Percentiles rank a stretch among this genome's conserved stretches.
Evolutionary conservation across 306 rosid species (phyloP).

Genomic region (Betula pendula): DNA sequence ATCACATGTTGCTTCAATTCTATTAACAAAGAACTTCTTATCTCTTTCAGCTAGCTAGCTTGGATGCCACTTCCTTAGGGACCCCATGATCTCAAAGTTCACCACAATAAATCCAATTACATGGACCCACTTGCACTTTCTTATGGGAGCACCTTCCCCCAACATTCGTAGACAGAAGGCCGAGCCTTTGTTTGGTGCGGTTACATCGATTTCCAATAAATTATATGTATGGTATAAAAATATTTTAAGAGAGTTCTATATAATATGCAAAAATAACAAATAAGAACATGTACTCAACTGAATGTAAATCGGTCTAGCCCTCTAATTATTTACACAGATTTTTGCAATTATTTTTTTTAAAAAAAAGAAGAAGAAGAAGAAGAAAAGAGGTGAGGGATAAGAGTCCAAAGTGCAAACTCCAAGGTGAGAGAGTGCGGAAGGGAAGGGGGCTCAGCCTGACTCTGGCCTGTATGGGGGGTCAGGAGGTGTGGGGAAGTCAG

Average conservation of each 20-base stretch:
- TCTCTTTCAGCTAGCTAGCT: constrained; percentile 28
- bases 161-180: too few species aligned
- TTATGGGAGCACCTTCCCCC: not conserved
- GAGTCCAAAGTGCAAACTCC: constrained; percentile 30
- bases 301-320: too few species aligned
- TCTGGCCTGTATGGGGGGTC: too few species aligned
- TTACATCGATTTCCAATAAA: too few species aligned
- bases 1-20: constrained; percentile 49
- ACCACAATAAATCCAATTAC: not conserved
- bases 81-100: constrained; percentile 7
- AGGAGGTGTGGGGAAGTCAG: constrained; percentile 35
- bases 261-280: too few species aligned
- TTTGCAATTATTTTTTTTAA: too few species aligned
- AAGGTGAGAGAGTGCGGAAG: constrained; percentile 46
- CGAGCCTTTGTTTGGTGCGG: too few species aligned
- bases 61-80: constrained; percentile 7
- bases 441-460: constrained; percentile 36
- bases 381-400: not conserved
- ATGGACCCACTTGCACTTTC: constrained; percentile 12
- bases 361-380: too few species aligned
- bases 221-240: too few species aligned
- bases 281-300: too few species aligned
- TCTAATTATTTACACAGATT: too few species aligned
- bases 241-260: too few species aligned
- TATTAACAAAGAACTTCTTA: constrained; percentile 13